These are phyloP conservation scores for Clohesyomyces aquaticus DNA, from an alignment of 495 filamentous ascomycete species.

Conservation along the genomic window DNA sequence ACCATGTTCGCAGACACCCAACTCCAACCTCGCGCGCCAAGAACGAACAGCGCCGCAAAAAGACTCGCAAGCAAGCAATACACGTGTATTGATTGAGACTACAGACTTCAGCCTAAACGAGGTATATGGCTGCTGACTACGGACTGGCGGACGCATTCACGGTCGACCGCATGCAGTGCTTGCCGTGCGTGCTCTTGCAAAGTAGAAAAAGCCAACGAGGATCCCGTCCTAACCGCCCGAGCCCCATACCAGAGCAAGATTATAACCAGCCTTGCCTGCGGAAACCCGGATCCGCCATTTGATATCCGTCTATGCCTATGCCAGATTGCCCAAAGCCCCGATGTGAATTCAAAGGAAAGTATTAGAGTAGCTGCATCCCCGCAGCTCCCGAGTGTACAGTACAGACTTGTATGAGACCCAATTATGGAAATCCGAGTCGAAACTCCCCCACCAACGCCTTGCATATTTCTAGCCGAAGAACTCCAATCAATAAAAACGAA, in stretches of 20 bases:
- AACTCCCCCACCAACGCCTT: conserved; percentile 17
- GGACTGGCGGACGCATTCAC: neutral
- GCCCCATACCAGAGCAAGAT: conserved; percentile 17
- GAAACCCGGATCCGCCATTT: conserved; percentile 14
- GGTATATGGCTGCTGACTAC: conserved; percentile 26
- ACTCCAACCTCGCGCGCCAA: neutral
- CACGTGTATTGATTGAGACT: conserved; percentile 36
- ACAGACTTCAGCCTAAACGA: conserved; percentile 38
- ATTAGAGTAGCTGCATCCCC: conserved; percentile 7
- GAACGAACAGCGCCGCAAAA: too few relatives aligned
- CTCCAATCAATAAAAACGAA: neutral
- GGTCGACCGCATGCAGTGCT: neutral
- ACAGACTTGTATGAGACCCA: conserved; percentile 10
- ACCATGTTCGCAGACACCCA: conserved; percentile 4
- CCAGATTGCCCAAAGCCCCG: neutral
- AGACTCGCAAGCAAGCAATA: conserved; percentile 28
- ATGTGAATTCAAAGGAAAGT: conserved; percentile 1
- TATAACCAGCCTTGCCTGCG: conserved; percentile 23
- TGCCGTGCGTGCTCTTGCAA: neutral
- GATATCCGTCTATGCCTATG: conserved; percentile 31
- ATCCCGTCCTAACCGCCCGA: conserved; percentile 6
- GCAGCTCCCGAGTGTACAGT: conserved; percentile 20
- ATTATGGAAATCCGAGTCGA: conserved; percentile 6
- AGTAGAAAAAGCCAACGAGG: neutral
- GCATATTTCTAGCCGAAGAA: conserved; percentile 7